A percentile compares a stretch with the other conserved stretches of the same genome.
Conservation (phyloP, 2,329 filamentous ascomycete genomes). For the Trichoderma cornu-damae region DNA sequence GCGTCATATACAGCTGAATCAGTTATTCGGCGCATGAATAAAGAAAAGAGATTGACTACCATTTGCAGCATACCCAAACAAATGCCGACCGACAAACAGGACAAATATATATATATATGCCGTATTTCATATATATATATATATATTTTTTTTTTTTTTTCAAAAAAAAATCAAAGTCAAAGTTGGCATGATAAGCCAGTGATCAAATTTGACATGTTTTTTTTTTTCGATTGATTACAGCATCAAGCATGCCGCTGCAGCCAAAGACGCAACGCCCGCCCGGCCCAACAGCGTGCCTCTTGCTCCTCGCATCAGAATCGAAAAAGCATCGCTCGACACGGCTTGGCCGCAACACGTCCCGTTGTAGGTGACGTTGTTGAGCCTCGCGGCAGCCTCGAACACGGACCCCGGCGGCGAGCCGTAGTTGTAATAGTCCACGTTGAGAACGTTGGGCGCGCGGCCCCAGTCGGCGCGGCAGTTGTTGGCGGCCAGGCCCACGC, state of each 20-base stretch:
- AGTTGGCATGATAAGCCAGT: neutral
- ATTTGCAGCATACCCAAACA: no score
- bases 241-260: conserved; percentile 20
- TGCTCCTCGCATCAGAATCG: neutral
- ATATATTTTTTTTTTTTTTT: neutral
- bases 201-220: no score
- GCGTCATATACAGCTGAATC: no score
- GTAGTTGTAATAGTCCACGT: conserved; percentile 81
- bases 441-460: conserved; percentile 68
- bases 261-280: conserved; percentile 22
- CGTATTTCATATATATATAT: no score
- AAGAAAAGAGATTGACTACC: no score
- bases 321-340: conserved; percentile 27
- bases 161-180: neutral
- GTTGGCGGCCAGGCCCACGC: conserved; percentile 58
- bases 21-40: no score
- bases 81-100: no score
- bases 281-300: neutral
- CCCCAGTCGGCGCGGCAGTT: conserved; percentile 60
- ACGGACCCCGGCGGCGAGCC: conserved; percentile 64
- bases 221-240: neutral
- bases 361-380: conserved; percentile 69
- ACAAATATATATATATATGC: no score
- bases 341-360: conserved; percentile 50
- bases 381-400: conserved; percentile 64